Evolutionary conservation across 2,329 filamentous ascomycete species (phyloP), one percentile per base, ranked within the genome.

Genomic region (Fusarium pilosicola): DNA sequence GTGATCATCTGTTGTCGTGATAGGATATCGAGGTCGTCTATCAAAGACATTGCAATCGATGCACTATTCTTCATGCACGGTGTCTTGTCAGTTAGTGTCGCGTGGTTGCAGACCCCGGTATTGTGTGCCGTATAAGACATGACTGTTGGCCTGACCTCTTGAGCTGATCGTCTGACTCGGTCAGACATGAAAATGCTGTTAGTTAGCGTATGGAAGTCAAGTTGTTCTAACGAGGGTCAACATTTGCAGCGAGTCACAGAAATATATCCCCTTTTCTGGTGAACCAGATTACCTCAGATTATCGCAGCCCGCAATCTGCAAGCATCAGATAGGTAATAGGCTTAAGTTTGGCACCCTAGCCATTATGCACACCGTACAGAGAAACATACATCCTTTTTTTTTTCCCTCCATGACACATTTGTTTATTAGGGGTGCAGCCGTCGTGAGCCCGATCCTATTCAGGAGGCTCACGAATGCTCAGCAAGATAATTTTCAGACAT

Each of bases 361-460:
- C 24, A n/a, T 22, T n/a, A 11, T 32, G 24, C 28, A 26, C 15
- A 22, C 28, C 20, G 22, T 26, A 20, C 30, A 32, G 32, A 44
- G 8, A n/a, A 34, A 24, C 26, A 20, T 44, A 15, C 5, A 32
- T 7, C 20, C 10, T 24, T 30, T n/a, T 55, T 17, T 42, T 17
- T 18, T 22, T 24, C n/a, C n/a, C 42, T 20, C 22, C 39, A 34
- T 34, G 41, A 28, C 34, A 54, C 57, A 56, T 52, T 49, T 54
- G 18, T 38, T 24, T 26, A 22, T 24, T 38, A 26, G 26, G 55
- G 58, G 57, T 60, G 49, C 44, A 51, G 52, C 38, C 52, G 34
- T 26, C 38, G 58, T 63, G 74, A 73, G 52, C 59, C 71, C 49
- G 54, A 71, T 57, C 58, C 59, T 68, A 62, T 65, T 55, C 56